Evolutionary conservation across 257 asterid genomes (phyloP).

Genomic region (Penstemon newberryi): DNA sequence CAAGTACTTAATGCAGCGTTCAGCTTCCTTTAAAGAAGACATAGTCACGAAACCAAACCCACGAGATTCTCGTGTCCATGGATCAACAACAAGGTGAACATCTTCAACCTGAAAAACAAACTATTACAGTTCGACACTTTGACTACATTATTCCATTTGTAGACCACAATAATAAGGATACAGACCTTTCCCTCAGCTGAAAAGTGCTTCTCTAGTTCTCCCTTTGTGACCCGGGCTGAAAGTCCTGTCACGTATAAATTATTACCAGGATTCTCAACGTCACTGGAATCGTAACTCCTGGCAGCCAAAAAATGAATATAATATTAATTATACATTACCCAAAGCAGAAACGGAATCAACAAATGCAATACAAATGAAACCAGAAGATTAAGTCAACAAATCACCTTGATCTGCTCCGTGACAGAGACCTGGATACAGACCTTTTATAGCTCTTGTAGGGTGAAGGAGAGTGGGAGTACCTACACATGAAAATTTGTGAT

Average conservation of each 20-base stretch:
- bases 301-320: not conserved
- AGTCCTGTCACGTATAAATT: slow-evolving; percentile 92
- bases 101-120: slow-evolving; percentile 55
- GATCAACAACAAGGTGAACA: slow-evolving; percentile 82
- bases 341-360: not conserved
- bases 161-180: too few relatives aligned
- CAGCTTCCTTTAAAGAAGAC: slow-evolving; percentile 69
- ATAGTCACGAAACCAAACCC: slow-evolving; percentile 92
- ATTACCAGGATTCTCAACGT: slow-evolving; percentile 91
- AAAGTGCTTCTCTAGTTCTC: slow-evolving; percentile 76
- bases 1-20: slow-evolving; percentile 76
- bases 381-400: not conserved
- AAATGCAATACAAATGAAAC: not conserved
- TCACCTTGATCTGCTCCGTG: slow-evolving; percentile 82
- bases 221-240: slow-evolving; percentile 61
- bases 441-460: slow-evolving; percentile 44
- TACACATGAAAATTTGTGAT: slow-evolving; percentile 11
- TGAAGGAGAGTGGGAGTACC: slow-evolving; percentile 68
- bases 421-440: slow-evolving; percentile 58
- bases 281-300: slow-evolving; percentile 66
- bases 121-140: not conserved
- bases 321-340: not conserved
- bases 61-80: slow-evolving; percentile 80
- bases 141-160: too few relatives aligned
- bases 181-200: slow-evolving; percentile 78